Evolutionary conservation across 2,329 filamentous ascomycete genomes (phyloP).

Genomic region (Chaetothyriales sp.): DNA sequence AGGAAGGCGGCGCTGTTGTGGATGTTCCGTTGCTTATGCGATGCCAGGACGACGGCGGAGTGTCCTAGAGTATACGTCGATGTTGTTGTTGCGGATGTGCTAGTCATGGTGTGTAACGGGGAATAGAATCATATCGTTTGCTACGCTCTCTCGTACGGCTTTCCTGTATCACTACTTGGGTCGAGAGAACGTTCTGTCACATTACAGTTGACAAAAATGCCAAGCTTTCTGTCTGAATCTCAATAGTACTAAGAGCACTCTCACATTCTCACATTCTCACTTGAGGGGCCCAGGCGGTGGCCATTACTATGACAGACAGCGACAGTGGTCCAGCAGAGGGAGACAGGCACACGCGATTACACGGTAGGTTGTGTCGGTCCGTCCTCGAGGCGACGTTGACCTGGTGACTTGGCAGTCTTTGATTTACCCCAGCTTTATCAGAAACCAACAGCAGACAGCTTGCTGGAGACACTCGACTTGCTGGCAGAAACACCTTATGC

Average conservation of each 20-base stretch:
- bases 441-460: conserved; percentile 49
- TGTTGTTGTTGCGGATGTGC: neutral
- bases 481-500: conserved; percentile 45
- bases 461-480: conserved; percentile 51
- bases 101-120: neutral
- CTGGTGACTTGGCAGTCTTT: neutral
- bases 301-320: neutral
- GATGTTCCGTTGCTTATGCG: conserved; percentile 17
- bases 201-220: no score
- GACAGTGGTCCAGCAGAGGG: neutral
- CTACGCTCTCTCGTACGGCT: no score
- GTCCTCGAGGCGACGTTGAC: neutral
- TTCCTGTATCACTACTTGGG: no score
- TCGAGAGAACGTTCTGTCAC: no score
- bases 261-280: no score
- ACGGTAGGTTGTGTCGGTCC: neutral
- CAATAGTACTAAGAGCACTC: neutral
- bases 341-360: neutral
- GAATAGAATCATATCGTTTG: neutral
- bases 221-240: neutral
- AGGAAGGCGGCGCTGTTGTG: conserved; percentile 25
- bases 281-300: neutral
- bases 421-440: conserved; percentile 75
- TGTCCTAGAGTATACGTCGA: conserved; percentile 9
- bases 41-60: conserved; percentile 8